Conservation (phyloP, 139 green algal genomes). For the Micromonas pusilla region DNA sequence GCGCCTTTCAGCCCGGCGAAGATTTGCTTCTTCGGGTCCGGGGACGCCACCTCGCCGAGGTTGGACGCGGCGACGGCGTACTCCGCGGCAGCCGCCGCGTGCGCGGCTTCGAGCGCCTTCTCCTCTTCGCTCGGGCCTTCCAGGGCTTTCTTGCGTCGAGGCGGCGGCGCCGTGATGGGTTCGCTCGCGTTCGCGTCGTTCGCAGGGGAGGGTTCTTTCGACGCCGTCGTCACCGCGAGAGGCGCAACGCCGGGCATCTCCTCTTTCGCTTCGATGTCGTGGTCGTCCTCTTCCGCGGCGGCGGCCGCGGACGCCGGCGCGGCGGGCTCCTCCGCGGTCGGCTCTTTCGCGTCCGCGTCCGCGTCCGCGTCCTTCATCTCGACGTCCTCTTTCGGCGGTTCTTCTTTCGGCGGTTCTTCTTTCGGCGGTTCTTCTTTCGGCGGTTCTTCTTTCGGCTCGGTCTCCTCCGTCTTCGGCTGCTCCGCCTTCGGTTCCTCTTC, state of each 20-base stretch:
- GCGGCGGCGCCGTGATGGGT: no score
- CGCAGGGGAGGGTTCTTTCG: no score
- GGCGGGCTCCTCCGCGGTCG: neutral
- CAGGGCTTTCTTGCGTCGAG: neutral
- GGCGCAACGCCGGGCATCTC: no score
- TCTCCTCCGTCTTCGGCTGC: neutral
- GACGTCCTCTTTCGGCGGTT: neutral
- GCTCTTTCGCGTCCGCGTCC: neutral
- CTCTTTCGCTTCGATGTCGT: no score
- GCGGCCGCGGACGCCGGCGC: neutral
- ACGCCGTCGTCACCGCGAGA: no score
- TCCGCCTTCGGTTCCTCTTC: neutral
- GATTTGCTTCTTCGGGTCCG: neutral
- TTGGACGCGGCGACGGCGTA: neutral
- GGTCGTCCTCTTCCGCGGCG: neutral
- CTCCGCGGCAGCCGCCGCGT: no score
- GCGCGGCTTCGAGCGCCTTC: neutral
- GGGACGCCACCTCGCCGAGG: neutral
- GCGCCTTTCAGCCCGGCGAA: conserved; percentile 18
- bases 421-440: neutral
- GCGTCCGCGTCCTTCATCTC: neutral
- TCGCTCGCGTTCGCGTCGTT: no score
- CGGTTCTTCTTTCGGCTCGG: neutral
- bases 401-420: neutral
- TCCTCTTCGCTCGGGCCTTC: neutral